Evolutionary conservation across 2,329 filamentous ascomycete species (phyloP), one percentile per base, ranked within the genome.

Genomic region (Arthrinium puccinioides): DNA sequence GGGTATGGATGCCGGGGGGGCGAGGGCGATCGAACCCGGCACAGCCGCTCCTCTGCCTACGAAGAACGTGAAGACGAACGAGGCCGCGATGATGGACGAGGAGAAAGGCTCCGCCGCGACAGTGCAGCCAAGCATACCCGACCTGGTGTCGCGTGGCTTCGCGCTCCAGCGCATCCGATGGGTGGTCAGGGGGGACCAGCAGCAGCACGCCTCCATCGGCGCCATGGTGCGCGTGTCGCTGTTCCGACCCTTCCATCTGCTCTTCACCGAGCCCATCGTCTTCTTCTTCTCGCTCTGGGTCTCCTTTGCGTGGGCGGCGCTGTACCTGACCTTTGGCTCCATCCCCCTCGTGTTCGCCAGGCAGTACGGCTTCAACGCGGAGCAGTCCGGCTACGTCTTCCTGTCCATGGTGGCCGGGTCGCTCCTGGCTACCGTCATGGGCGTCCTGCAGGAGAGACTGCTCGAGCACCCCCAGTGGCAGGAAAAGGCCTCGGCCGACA

Each of bases 281-380:
- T 87, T 88, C 60, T 87, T 77, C 65, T 96, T 96, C 64, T 87
- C 83, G 1, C 68, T 94, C 1, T 96, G 89, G 89, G 82, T 88
- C 1, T 74, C 86, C 1, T 96, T 96, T 57, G 82, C 82, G 15
- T 96, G 89, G 89, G 87, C 84, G 0, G 75, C 94, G 0, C 73
- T 96, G 0, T 96, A 95, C 57, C 67, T 95, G 14, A 87, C 84
- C 10, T 90, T 95, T 48, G 77, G 78, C 11, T 83, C 86, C 1
- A 76, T 95, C 5, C 86, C 88, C 0, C 71, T 92, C 4, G 79
- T 94, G 18, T 94, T 92, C 59, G 53, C 66, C 16, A 71, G 66
- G 5, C 79, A 76, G 30, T 79, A 90, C 54, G 62, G 66, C 46
- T 90, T 94, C 64, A 72, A 69, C 42, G 62, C 80, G 24, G 69